Evolutionary conservation across 176 grass and related monocot genomes (phyloP).

Genomic region (Oryza punctata): DNA sequence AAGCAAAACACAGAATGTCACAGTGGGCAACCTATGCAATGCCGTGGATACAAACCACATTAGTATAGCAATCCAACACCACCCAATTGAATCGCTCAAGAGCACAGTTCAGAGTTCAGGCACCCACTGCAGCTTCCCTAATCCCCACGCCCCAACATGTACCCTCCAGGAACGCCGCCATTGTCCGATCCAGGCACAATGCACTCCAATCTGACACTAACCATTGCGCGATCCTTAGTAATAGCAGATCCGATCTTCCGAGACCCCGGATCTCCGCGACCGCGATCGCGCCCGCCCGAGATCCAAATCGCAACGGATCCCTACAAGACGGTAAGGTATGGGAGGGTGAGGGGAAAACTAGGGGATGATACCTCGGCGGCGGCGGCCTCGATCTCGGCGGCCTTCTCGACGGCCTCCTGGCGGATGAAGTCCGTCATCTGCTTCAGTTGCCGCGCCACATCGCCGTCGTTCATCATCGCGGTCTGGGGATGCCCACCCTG

Average conservation of each 20-base stretch:
- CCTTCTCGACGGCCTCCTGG: slow-evolving; percentile 71
- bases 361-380: slow-evolving; percentile 57
- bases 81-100: not conserved
- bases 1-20: not conserved
- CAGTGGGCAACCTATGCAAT: not conserved
- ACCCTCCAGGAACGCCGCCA: not conserved
- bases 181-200: slow-evolving; percentile 10
- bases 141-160: not conserved
- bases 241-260: slow-evolving; percentile 31
- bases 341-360: not conserved
- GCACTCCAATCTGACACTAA: not conserved
- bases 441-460: slow-evolving; percentile 57
- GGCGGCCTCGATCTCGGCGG: slow-evolving; percentile 71
- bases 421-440: slow-evolving; percentile 80
- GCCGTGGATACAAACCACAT: not conserved
- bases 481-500: not conserved
- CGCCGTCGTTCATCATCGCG: slow-evolving; percentile 53
- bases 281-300: not conserved
- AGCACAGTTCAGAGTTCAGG: no score
- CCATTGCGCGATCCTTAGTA: slow-evolving; percentile 2
- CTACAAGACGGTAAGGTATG: not conserved
- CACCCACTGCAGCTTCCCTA: not conserved
- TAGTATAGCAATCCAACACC: not conserved
- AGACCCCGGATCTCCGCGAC: slow-evolving; percentile 27
- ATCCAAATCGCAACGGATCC: not conserved